These are phyloP conservation scores for Karstenula rhodostoma DNA, from an alignment of 2,329 filamentous ascomycete species.

Conservation along the genomic window DNA sequence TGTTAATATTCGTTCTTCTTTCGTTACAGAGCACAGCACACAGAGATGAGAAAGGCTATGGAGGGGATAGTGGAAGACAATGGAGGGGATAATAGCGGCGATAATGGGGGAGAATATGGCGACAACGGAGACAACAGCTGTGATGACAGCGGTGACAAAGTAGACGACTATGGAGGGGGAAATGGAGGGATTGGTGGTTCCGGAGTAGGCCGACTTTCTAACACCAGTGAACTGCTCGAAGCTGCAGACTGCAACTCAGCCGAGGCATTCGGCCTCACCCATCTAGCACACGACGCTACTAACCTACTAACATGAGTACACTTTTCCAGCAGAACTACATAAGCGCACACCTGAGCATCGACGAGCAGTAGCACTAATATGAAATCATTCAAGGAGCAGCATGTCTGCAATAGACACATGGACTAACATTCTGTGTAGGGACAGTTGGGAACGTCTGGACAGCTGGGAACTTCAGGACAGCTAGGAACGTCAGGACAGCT, in stretches of 20 bases:
- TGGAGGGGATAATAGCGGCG: neutral
- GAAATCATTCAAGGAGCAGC: neutral
- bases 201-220: slow-evolving; percentile 15
- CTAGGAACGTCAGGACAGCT: too few relatives aligned
- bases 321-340: neutral
- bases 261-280: neutral
- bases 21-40: too few relatives aligned
- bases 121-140: neutral
- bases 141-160: neutral
- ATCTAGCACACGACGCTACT: neutral
- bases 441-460: neutral
- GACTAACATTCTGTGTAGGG: slow-evolving; percentile 3
- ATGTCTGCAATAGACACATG: neutral
- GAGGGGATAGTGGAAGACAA: neutral
- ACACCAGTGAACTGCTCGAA: neutral
- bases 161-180: too few relatives aligned
- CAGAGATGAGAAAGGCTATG: neutral
- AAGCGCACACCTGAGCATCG: neutral
- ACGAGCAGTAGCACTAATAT: neutral
- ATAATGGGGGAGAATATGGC: neutral
- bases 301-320: neutral
- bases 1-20: too few relatives aligned
- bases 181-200: neutral
- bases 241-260: neutral
- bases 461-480: neutral